Percentiles rank a stretch among this genome's conserved stretches.
Conservation (phyloP, 129 eudicot genomes). For the Tanacetum coccineum region DNA sequence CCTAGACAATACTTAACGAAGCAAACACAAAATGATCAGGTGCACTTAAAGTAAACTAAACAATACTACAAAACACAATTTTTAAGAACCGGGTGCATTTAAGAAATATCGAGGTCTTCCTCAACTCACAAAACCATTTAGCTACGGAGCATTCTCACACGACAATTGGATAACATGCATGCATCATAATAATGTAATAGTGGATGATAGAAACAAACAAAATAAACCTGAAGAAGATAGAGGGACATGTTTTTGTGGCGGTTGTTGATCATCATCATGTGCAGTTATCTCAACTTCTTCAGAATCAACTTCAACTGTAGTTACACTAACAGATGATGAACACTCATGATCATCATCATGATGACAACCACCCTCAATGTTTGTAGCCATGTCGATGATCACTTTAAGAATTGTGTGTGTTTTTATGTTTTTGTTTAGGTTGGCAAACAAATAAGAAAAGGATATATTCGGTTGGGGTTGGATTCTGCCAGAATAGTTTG, state of each 20-base stretch:
- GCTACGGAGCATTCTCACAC: too few relatives aligned
- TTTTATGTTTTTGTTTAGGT: neutral
- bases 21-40: too few relatives aligned
- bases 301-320: constrained; percentile 17
- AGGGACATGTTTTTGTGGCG: constrained; percentile 18
- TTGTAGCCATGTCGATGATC: constrained; percentile 20
- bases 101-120: too few relatives aligned
- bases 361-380: neutral
- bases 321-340: constrained; percentile 22
- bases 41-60: too few relatives aligned
- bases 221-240: neutral
- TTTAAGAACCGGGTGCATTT: too few relatives aligned
- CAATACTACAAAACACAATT: too few relatives aligned
- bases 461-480: neutral
- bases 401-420: neutral
- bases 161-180: too few relatives aligned
- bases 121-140: too few relatives aligned
- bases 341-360: neutral
- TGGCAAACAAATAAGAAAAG: constrained; percentile 12
- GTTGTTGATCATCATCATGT: constrained; percentile 13
- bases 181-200: neutral
- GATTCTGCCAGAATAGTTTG: neutral
- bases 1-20: too few relatives aligned
- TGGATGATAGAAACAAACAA: neutral
- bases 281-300: constrained; percentile 34